phyloP scores from a whole-genome alignment of 2,329 filamentous ascomycete genomes.

The Metarhizium album region DNA sequence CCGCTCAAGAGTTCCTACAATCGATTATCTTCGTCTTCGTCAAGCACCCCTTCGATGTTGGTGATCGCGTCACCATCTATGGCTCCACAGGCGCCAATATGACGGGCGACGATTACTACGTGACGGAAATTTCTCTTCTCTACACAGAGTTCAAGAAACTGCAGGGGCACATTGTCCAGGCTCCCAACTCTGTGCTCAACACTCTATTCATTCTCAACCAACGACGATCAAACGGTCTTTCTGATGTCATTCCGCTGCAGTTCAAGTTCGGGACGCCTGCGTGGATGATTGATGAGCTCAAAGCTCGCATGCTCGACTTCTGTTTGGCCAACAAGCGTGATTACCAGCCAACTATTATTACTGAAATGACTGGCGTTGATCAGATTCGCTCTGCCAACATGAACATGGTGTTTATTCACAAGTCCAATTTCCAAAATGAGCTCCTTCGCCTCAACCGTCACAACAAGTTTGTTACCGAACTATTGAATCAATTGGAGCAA shows the following conservation, averaged over 20 bases:
- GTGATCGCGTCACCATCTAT: conserved; percentile 84
- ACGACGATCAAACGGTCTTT: conserved; percentile 75
- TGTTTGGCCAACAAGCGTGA: conserved; percentile 80
- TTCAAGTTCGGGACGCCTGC: conserved; percentile 84
- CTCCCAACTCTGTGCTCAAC: conserved; percentile 89
- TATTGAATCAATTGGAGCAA: conserved; percentile 78
- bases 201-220: conserved; percentile 92
- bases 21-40: conserved; percentile 93
- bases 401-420: conserved; percentile 96
- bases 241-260: conserved; percentile 72
- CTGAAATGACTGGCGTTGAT: conserved; percentile 67
- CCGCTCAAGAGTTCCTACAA: conserved; percentile 88
- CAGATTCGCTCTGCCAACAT: conserved; percentile 79
- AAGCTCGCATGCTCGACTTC: conserved; percentile 71
- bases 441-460: conserved; percentile 77
- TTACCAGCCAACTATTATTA: conserved; percentile 76
- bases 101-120: conserved; percentile 86
- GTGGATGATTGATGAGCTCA: conserved; percentile 72
- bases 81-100: conserved; percentile 73
- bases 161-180: conserved; percentile 92
- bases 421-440: conserved; percentile 94
- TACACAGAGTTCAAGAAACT: conserved; percentile 99
- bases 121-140: conserved; percentile 83
- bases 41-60: conserved; percentile 95
- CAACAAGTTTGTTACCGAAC: conserved; percentile 87